Percentiles rank a stretch among this genome's conserved stretches.
Evolutionary conservation across 495 filamentous ascomycete species (phyloP).

Genomic region (Bathelium albidoporum): DNA sequence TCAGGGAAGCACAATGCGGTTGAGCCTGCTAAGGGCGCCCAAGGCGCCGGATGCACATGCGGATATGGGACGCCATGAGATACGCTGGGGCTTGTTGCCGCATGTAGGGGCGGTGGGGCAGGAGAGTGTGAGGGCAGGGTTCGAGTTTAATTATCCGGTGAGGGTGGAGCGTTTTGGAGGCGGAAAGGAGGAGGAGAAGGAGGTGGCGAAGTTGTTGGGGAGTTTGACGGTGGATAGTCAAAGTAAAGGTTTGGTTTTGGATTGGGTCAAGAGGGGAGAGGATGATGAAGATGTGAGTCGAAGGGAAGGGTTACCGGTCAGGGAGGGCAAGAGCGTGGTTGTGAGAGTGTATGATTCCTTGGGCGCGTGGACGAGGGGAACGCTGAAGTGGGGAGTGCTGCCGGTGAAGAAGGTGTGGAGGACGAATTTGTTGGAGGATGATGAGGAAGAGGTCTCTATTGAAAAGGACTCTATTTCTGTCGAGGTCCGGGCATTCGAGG

Average conservation of each 20-base stretch:
- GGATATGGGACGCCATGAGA: slow-evolving; percentile 82
- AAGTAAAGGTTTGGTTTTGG: slow-evolving; percentile 55
- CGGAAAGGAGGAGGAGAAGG: neutral
- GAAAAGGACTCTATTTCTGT: slow-evolving; percentile 45
- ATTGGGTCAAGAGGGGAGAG: slow-evolving; percentile 84
- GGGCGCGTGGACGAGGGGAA: slow-evolving; percentile 66
- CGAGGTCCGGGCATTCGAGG: slow-evolving; percentile 76
- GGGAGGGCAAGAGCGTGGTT: slow-evolving; percentile 68
- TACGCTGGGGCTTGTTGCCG: slow-evolving; percentile 87
- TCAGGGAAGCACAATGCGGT: slow-evolving; percentile 79
- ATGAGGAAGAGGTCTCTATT: slow-evolving; percentile 46
- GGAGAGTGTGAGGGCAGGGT: slow-evolving; percentile 70
- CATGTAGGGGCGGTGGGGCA: slow-evolving; percentile 61
- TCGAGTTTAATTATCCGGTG: slow-evolving; percentile 82
- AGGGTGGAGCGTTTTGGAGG: slow-evolving; percentile 11
- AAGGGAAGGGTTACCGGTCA: slow-evolving; percentile 38
- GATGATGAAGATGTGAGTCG: slow-evolving; percentile 82
- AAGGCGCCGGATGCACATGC: slow-evolving; percentile 94
- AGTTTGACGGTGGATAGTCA: slow-evolving; percentile 6
- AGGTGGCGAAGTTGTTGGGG: slow-evolving; percentile 21
- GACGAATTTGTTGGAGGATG: slow-evolving; percentile 70
- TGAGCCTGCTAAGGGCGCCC: slow-evolving; percentile 80
- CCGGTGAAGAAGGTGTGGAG: slow-evolving; percentile 66
- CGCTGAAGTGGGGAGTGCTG: slow-evolving; percentile 50
- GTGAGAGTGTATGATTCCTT: slow-evolving; percentile 81